Base-by-base conservation (phyloP, 306 rosid species). In the Inga oerstediana region DNA sequence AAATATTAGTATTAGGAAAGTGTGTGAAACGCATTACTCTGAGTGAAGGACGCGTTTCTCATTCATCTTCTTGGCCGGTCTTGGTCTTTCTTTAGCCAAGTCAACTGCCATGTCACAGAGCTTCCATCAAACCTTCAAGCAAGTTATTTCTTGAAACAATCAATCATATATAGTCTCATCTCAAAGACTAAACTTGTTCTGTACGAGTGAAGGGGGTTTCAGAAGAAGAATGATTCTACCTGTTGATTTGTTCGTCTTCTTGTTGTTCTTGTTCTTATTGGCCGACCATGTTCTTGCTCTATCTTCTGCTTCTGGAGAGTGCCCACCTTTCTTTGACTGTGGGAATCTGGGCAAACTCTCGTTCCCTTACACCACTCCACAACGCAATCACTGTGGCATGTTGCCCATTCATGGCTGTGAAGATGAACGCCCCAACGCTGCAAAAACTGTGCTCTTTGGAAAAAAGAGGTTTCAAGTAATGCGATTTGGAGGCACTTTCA, bases 261-360 rank as follows among this genome's bases (percentile, higher is more conserved):
- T 24, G 27, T 24, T 24, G 27, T 24, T 24, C 27, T 24, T 43
- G 46, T 19, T 81, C 24, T 34, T 35, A 74, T 34, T 83, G 15
- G 27, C 62, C 19, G 27, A 43, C 51, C 15, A 10, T 8, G 65
- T 58, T 39, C n/a, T 80, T 49, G 45, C 70, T 45, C 69, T 67
- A 27, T 61, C 52, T 1, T 67, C 5, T 35, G 45, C 46, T 35
- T 7, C 24, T 8, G 14, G 44, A 44, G 61, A 9, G 1, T 88
- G 89, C 68, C 70, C 56, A 13, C 14, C 5, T 4, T 71, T 70
- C 10, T 84, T 87, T 65, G n/a, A 48, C 20, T 89, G 92, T 22
- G 90, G 83, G 78, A 56, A 59, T 24, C 35, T 84, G 3, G 86
- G 85, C 3, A 0, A 0, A 0, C 2, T 87, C 48, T 0, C 0